Conservation (phyloP, 805 yeast species). For the Candida maesae region DNA sequence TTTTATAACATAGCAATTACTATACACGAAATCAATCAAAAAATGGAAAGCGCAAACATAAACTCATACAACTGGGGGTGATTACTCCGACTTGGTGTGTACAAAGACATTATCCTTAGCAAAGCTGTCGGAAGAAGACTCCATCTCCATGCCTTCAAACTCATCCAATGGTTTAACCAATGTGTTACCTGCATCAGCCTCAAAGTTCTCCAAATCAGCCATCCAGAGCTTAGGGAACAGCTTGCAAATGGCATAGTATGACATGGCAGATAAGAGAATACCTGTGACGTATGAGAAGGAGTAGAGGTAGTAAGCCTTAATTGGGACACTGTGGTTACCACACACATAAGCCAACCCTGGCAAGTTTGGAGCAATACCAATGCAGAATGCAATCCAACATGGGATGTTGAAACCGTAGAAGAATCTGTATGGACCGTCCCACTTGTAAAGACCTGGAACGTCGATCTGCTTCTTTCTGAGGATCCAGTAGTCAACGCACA, state of each 20-base stretch:
- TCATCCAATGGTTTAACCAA: conserved; percentile 16
- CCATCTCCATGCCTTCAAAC: conserved; percentile 14
- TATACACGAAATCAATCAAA: too few relatives aligned
- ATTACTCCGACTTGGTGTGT: conserved; percentile 6
- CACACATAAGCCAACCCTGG: conserved; percentile 47
- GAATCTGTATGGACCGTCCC: conserved; percentile 45
- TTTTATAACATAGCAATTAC: too few relatives aligned
- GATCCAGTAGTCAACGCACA: conserved; percentile 52
- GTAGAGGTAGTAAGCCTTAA: conserved; percentile 70
- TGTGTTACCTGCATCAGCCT: conserved; percentile 21
- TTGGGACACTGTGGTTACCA: conserved; percentile 59
- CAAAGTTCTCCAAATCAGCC: conserved; percentile 21
- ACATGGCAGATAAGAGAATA: conserved; percentile 44
- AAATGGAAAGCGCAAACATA: not conserved
- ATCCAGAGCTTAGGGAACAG: conserved; percentile 37
- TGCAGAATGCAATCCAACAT: conserved; percentile 61
- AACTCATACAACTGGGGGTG: not conserved
- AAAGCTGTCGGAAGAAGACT: conserved; percentile 10
- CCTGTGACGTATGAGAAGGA: conserved; percentile 50
- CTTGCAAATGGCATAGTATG: conserved; percentile 45
- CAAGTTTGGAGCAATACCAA: conserved; percentile 36
- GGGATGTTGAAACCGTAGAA: conserved; percentile 75
- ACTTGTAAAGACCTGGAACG: conserved; percentile 58
- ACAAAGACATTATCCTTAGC: conserved; percentile 4
- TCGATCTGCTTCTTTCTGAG: conserved; percentile 66